phyloP scores from a whole-genome alignment of 2,329 filamentous ascomycete genomes.

The Zasmidium angulare region DNA sequence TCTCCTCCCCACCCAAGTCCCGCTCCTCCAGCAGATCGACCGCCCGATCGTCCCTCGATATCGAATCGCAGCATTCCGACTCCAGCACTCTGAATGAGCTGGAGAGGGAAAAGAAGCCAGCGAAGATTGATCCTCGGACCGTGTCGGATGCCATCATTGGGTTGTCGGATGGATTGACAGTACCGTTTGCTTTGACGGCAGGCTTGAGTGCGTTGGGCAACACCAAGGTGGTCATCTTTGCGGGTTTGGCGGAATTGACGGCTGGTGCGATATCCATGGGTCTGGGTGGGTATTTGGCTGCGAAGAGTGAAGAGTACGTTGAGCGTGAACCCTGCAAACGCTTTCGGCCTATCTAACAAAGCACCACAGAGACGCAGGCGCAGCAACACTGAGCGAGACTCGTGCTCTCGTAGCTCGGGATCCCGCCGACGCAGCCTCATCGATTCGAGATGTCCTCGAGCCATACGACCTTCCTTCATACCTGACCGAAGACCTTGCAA shows the following conservation, averaged over 20 bases:
- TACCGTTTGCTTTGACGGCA: conserved; percentile 44
- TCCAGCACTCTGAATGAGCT: conserved; percentile 16
- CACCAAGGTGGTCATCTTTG: conserved; percentile 40
- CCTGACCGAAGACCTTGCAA: conserved; percentile 20
- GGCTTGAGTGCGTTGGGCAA: conserved; percentile 40
- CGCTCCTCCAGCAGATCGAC: not conserved
- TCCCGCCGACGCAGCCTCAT: conserved; percentile 37
- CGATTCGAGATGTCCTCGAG: conserved; percentile 43
- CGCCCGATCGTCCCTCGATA: conserved; percentile 12
- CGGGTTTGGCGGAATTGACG: conserved; percentile 41
- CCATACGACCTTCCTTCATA: conserved; percentile 39
- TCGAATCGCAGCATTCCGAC: conserved; percentile 18
- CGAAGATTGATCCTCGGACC: conserved; percentile 36
- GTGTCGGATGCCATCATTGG: conserved; percentile 47
- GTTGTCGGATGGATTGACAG: conserved; percentile 42
- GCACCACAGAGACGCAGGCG: conserved; percentile 43
- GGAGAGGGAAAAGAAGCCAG: conserved; percentile 1
- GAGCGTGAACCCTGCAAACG: not conserved
- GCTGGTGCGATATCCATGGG: conserved; percentile 44
- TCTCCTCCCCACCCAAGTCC: not conserved
- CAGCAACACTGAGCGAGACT: conserved; percentile 45
- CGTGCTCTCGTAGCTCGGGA: conserved; percentile 39
- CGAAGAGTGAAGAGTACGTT: conserved; percentile 51
- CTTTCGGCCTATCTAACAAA: not conserved
- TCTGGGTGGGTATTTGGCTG: conserved; percentile 44